phyloP scores from a whole-genome alignment of 2,329 filamentous ascomycete species.

The Sclerotinia nivalis region DNA sequence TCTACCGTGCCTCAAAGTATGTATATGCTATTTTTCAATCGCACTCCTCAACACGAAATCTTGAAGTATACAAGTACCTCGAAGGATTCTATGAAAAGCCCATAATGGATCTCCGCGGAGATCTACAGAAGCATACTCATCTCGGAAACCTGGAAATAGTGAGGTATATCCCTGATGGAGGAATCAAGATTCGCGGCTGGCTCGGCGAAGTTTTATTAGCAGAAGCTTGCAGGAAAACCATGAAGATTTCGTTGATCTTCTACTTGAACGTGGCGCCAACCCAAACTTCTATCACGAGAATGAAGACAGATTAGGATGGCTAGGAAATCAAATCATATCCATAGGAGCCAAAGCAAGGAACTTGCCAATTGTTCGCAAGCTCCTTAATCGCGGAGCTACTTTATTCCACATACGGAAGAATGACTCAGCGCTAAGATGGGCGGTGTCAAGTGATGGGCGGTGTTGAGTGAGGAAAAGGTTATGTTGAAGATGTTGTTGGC shows the following conservation, averaged over 20 bases:
- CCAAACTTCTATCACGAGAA: not conserved
- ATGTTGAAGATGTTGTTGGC: not conserved
- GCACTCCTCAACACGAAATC: not conserved
- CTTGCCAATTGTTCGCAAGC: slow-evolving; percentile 2
- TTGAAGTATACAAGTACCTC: not conserved
- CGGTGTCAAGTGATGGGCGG: not conserved
- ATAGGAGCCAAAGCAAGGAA: slow-evolving; percentile 1
- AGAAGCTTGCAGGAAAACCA: too few species aligned
- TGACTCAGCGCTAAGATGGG: not conserved
- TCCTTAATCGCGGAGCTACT: slow-evolving; percentile 21
- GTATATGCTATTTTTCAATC: not conserved
- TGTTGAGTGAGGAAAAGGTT: not conserved
- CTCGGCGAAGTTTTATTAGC: not conserved
- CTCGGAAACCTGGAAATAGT: slow-evolving; percentile 7
- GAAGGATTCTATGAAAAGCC: not conserved
- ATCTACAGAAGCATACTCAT: not conserved
- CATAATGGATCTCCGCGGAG: accelerated
- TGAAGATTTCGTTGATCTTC: slow-evolving; percentile 13
- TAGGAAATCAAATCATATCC: not conserved
- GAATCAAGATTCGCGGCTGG: not conserved
- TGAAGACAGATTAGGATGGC: not conserved
- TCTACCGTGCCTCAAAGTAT: not conserved
- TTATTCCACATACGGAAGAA: not conserved
- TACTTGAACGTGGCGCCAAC: slow-evolving; percentile 6
- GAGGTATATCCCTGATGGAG: not conserved